phyloP scores from a whole-genome alignment of 2,329 filamentous ascomycete genomes.

The Ophiostoma triangulosporum region DNA sequence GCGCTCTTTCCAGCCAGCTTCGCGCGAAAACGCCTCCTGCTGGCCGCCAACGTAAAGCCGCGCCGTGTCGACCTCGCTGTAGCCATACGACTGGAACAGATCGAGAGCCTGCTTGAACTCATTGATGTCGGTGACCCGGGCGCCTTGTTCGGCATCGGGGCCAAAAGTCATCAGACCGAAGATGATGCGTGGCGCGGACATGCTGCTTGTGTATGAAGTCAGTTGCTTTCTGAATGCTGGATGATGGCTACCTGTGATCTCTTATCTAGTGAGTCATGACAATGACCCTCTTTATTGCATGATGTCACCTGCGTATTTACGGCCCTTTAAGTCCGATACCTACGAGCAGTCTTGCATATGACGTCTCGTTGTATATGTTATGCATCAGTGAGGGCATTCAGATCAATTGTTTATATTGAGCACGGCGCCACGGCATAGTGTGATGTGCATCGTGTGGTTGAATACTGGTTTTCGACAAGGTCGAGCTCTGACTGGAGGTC shows the following conservation, averaged over 20 bases:
- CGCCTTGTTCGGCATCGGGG: constrained; percentile 45
- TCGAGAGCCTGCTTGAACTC: constrained; percentile 63
- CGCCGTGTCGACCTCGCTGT: constrained; percentile 77
- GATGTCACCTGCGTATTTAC: too few species aligned
- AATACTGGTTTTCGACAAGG: background rate
- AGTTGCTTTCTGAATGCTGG: too few species aligned
- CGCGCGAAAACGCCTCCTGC: constrained; percentile 67
- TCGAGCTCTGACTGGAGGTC: background rate
- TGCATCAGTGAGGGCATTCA: too few species aligned
- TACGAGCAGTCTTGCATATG: too few species aligned
- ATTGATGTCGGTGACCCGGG: constrained; percentile 52
- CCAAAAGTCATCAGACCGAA: constrained; percentile 81
- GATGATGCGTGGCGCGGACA: constrained; percentile 35
- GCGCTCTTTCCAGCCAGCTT: constrained; percentile 65
- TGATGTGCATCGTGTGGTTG: too few species aligned
- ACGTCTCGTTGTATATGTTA: too few species aligned
- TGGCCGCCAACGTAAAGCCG: constrained; percentile 56
- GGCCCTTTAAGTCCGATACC: too few species aligned
- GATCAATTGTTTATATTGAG: too few species aligned
- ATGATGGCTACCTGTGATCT: too few species aligned
- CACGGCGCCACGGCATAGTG: too few species aligned
- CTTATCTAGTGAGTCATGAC: too few species aligned
- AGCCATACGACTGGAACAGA: constrained; percentile 62
- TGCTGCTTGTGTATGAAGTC: background rate
- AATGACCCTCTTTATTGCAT: too few species aligned